Base-by-base conservation (phyloP, 2,329 filamentous ascomycete species). In the Teratosphaeriaceae sp. region DNA sequence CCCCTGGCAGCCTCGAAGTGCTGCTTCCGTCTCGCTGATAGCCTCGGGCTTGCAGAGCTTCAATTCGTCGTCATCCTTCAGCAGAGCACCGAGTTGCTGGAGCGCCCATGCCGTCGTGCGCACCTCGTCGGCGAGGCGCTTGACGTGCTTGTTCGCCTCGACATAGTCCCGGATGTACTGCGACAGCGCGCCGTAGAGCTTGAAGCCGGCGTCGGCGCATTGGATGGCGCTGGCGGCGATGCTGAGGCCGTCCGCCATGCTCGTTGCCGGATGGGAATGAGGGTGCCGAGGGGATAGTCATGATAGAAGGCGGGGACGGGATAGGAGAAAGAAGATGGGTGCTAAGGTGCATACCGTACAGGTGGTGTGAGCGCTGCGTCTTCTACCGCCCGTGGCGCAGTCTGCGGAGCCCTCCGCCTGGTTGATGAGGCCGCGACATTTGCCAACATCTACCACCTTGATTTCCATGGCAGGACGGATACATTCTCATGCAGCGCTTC, bases 21-120 rank as follows among this genome's bases (percentile, higher is more conserved):
- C 40, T n/a, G 23, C 31, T 21, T 26, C 24, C 23, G 33, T 38
- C 26, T 38, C 40, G 21, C 19, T 5, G 13, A 37, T 20, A 33
- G 24, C 40, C 19, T 36, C 31, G 2, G 33, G 40, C 22, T 43
- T 43, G 33, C 31, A 43, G 11, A 43, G 23, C 31, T 29, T 38
- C 8, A 37, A 12, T 20, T 43, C 31, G 11, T 37, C 30, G 18
- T 37, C 21, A 5, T 38, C 40, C 21, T 43, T 36, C 2, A 43
- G 40, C 8, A 30, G 18, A 20, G 16, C 22, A 11, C 40, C 40
- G 9, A 43, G 34, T 24, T 38, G 21, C 27, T 43, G 40, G 3
- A 43, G 22, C 9, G 40, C 40, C 40, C 40, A 43, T 8, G 40
- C 16, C 6, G 40, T 43, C 5, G 22, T 37, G 11, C 33, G 19